Percentiles rank a stretch among this genome's conserved stretches.
phyloP scores from a whole-genome alignment of 116 monocot genomes.

The Iris pallida region DNA sequence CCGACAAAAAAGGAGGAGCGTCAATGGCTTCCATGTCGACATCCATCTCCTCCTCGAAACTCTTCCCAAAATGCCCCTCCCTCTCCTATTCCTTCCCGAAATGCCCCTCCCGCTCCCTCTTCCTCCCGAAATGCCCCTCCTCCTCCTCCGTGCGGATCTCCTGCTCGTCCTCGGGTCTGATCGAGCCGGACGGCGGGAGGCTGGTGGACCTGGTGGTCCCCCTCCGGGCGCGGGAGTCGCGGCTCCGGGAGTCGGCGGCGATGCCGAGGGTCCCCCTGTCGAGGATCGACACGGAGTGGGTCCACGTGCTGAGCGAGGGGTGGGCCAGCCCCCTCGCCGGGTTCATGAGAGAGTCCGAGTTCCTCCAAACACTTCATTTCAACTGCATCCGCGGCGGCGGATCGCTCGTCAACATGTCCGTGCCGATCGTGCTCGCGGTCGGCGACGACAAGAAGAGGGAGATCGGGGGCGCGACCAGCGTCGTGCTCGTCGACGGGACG shows the following conservation, averaged over 20 bases:
- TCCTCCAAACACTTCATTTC: conserved; percentile 99
- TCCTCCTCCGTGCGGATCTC: neutral
- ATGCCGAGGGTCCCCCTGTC: conserved; percentile 43
- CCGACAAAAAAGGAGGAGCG: neutral
- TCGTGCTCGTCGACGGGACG: conserved; percentile 43
- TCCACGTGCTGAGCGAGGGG: conserved; percentile 94
- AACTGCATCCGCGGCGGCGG: conserved; percentile 75
- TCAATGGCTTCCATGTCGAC: neutral
- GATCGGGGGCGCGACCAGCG: conserved; percentile 36
- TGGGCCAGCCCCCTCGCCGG: conserved; percentile 93
- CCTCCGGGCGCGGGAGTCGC: conserved; percentile 32
- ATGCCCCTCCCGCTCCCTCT: neutral
- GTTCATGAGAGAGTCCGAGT: conserved; percentile 96
- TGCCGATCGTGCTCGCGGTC: conserved; percentile 84
- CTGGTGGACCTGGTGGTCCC: conserved; percentile 67
- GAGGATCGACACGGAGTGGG: conserved; percentile 74
- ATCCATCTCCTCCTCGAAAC: neutral
- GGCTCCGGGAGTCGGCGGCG: conserved; percentile 40
- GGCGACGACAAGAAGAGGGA: conserved; percentile 63
- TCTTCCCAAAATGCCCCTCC: neutral
- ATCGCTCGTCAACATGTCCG: conserved; percentile 76
- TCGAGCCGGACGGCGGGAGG: conserved; percentile 87
- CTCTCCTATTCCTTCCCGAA: neutral
- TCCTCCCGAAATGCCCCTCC: neutral
- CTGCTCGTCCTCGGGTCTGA: conserved; percentile 27